Evolutionary conservation across 441 rosid species (phyloP).

Genomic region (Codiaeum variegatum): DNA sequence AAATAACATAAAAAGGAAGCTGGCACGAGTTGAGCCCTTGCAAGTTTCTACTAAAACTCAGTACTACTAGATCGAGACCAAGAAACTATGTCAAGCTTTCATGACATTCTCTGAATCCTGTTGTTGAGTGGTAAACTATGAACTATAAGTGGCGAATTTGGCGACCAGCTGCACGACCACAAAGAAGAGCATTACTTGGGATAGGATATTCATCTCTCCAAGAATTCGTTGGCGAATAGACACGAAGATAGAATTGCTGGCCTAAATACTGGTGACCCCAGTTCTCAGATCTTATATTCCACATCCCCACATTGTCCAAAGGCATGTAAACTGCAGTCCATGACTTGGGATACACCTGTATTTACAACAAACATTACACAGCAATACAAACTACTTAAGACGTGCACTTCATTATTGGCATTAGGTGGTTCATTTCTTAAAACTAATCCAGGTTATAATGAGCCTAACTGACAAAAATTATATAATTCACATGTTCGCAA

Average conservation of each 20-base stretch:
- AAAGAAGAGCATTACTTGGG: conserved; percentile 72
- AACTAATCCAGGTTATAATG: not conserved
- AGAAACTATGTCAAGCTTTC: conserved; percentile 18
- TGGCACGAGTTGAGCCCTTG: conserved; percentile 17
- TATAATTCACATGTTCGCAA: not conserved
- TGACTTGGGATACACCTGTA: conserved; percentile 81
- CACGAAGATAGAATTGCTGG: conserved; percentile 71
- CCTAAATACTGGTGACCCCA: conserved; percentile 76
- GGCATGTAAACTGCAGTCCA: conserved; percentile 77
- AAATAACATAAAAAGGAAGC: not conserved
- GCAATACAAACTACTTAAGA: not conserved
- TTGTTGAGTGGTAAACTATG: conserved; percentile 10
- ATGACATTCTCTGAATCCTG: conserved; percentile 14
- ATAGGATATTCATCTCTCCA: conserved; percentile 71
- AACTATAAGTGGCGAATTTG: conserved; percentile 16
- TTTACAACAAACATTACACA: conserved; percentile 2
- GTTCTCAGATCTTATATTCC: conserved; percentile 75
- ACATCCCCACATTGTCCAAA: conserved; percentile 80
- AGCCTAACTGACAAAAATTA: not conserved
- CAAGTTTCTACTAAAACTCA: not conserved
- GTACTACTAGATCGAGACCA: not conserved
- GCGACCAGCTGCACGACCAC: conserved; percentile 70
- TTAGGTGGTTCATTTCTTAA: too few species aligned
- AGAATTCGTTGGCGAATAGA: conserved; percentile 53
- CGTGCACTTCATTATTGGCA: too few species aligned